Conservation (phyloP, 495 filamentous ascomycete species). For the Daldinia childiae region DNA sequence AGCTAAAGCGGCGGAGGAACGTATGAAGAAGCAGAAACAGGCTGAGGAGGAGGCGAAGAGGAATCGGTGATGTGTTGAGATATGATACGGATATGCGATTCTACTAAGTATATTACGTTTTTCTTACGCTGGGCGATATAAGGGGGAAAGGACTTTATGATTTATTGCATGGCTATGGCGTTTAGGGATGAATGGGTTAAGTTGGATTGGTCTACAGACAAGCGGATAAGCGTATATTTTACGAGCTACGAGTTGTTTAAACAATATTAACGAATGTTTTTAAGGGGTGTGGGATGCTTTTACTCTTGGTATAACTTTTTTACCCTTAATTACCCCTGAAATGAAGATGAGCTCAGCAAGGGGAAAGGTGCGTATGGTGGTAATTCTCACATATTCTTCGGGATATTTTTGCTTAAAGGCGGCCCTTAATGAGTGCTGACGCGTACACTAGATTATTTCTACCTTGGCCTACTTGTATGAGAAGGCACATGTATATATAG, state of each 20-base stretch:
- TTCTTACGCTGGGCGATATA: not conserved
- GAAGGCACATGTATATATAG: not conserved
- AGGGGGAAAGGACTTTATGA: not conserved
- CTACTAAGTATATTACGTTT: not conserved
- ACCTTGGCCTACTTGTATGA: not conserved
- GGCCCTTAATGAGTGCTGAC: not conserved
- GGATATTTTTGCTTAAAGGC: not conserved
- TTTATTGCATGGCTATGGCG: slow-evolving; percentile 21
- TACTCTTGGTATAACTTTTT: not conserved
- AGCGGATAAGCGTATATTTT: not conserved
- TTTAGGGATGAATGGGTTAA: not conserved
- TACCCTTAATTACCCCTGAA: not conserved
- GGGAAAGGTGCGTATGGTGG: not conserved
- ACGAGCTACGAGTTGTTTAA: not conserved
- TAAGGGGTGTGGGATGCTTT: not conserved
- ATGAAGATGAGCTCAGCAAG: not conserved
- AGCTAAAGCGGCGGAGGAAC: slow-evolving; percentile 78
- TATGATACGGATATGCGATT: not conserved
- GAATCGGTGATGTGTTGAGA: not conserved
- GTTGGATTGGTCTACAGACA: not conserved
- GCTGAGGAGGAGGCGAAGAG: slow-evolving; percentile 39
- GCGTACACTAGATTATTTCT: not conserved
- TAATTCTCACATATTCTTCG: not conserved
- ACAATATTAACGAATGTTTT: not conserved
- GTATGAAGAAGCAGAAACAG: slow-evolving; percentile 66